Conservation (phyloP, 1,139 yeast genomes). For the Yamadazyma kanchanaburiensis region DNA sequence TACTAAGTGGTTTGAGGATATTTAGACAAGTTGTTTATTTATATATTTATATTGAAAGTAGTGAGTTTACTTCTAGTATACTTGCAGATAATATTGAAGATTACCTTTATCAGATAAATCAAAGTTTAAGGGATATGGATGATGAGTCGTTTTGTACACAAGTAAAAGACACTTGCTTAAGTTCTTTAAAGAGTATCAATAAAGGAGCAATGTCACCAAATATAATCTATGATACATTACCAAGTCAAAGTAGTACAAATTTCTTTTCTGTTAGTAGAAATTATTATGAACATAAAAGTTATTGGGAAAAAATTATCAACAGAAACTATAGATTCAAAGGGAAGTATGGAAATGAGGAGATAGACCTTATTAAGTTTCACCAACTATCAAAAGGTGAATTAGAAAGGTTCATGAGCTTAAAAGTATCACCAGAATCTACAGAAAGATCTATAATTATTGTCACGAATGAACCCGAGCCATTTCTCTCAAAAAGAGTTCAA, state of each 20-base stretch:
- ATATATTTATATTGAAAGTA: constrained; percentile 39
- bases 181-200: constrained; percentile 27
- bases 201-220: constrained; percentile 9
- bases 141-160: constrained; percentile 28
- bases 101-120: constrained; percentile 38
- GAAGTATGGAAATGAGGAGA: constrained; percentile 28
- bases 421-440: constrained; percentile 35
- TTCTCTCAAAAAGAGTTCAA: too few relatives aligned
- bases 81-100: constrained; percentile 45
- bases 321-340: constrained; percentile 36
- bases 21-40: constrained; percentile 53
- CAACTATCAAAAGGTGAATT: constrained; percentile 25
- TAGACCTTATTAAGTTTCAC: constrained; percentile 24
- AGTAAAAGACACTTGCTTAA: constrained; percentile 17
- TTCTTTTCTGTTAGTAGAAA: constrained; percentile 19
- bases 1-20: constrained; percentile 51
- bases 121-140: constrained; percentile 17
- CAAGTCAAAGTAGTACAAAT: constrained; percentile 24
- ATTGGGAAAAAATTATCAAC: constrained; percentile 48
- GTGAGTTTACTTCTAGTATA: constrained; percentile 39
- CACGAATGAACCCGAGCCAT: constrained; percentile 7
- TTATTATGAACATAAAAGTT: constrained; percentile 37
- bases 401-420: constrained; percentile 23
- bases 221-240: constrained; percentile 18
- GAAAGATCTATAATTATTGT: constrained; percentile 22